Evolutionary conservation across 2,329 filamentous ascomycete species (phyloP).

Genomic region (Ophiostoma angusticollis): DNA sequence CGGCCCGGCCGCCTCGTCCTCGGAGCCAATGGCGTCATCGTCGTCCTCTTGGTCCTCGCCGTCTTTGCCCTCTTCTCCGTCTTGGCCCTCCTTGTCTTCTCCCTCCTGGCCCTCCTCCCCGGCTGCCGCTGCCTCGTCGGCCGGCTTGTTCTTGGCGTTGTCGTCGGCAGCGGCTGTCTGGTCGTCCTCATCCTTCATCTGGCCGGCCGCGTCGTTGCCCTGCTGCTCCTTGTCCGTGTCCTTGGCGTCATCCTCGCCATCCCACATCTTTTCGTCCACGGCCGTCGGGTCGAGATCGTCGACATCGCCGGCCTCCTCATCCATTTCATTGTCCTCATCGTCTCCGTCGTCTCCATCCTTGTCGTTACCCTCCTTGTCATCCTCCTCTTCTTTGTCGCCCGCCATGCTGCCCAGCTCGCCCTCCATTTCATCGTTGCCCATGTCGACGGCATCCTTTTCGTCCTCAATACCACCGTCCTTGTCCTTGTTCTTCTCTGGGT

Average conservation of each 20-base stretch:
- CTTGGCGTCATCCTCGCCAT: constrained; percentile 67
- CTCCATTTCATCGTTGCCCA: constrained; percentile 84
- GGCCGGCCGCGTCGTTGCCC: constrained; percentile 57
- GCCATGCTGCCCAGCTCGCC: constrained; percentile 62
- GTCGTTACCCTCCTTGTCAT: constrained; percentile 45
- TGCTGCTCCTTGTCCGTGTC: constrained; percentile 74
- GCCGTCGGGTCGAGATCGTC: constrained; percentile 81
- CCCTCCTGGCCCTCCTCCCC: constrained; percentile 17
- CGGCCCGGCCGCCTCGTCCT: constrained; percentile 42
- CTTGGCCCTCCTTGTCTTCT: constrained; percentile 32
- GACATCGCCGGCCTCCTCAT: constrained; percentile 82
- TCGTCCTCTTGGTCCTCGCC: constrained; percentile 37
- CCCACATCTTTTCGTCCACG: constrained; percentile 98
- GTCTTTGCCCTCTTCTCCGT: constrained; percentile 43
- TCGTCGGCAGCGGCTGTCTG: constrained; percentile 44
- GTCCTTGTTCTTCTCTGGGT: constrained; percentile 49
- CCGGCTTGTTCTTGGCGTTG: constrained; percentile 48
- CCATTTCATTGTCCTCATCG: constrained; percentile 59
- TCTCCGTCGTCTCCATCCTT: constrained; percentile 46
- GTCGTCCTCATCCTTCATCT: constrained; percentile 53
- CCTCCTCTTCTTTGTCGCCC: constrained; percentile 47
- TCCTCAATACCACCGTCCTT: constrained; percentile 57
- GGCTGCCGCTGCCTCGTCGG: constrained; percentile 42
- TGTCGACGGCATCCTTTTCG: constrained; percentile 77
- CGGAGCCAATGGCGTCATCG: constrained; percentile 49